Conservation (phyloP, 2,329 filamentous ascomycete species). For the Phoma herbarum region DNA sequence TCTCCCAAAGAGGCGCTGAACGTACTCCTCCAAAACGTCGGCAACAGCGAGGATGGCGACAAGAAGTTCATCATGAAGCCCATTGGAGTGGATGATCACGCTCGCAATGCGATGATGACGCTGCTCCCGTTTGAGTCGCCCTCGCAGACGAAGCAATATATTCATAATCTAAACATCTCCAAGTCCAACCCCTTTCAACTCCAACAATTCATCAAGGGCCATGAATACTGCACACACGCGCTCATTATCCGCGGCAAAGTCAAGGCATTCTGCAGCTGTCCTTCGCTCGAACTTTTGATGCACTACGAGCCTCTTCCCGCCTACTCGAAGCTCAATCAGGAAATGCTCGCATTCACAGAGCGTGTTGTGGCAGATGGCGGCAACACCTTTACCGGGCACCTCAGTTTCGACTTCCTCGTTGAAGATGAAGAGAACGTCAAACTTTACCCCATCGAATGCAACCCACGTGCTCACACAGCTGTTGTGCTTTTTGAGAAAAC, state of each 20-base stretch:
- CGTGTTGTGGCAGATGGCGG: constrained; percentile 63
- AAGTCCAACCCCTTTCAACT: constrained; percentile 68
- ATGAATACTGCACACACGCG: constrained; percentile 76
- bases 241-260: constrained; percentile 72
- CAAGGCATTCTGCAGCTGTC: constrained; percentile 72
- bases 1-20: constrained; percentile 62
- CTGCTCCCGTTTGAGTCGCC: constrained; percentile 66
- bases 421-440: constrained; percentile 50
- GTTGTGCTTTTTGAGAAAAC: constrained; percentile 64
- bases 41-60: constrained; percentile 23
- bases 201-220: constrained; percentile 70
- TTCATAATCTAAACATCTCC: constrained; percentile 65
- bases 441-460: constrained; percentile 75
- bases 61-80: constrained; percentile 72
- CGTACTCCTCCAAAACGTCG: constrained; percentile 54
- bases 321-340: constrained; percentile 62
- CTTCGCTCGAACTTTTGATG: constrained; percentile 69
- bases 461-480: constrained; percentile 74
- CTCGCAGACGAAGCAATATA: constrained; percentile 63
- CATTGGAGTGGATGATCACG: constrained; percentile 68
- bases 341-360: constrained; percentile 72
- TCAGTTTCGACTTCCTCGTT: constrained; percentile 76
- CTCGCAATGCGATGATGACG: constrained; percentile 68
- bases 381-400: constrained; percentile 69
- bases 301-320: constrained; percentile 69